Conservation (phyloP, 345 rosid species). For the Atalantia buxifolia region DNA sequence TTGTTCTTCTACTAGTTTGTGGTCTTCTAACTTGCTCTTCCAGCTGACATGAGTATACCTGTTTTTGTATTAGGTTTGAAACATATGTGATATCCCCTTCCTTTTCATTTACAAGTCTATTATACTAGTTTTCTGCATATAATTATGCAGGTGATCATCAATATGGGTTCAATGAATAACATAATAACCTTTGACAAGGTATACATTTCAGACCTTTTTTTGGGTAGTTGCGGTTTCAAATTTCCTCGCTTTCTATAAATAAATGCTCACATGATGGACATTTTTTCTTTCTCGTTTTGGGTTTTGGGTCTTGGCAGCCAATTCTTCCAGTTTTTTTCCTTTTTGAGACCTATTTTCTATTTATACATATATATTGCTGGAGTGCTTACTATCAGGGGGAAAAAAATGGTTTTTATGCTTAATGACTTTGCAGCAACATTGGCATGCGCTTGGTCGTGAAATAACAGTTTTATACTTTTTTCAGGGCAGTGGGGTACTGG, state of each 20-base stretch:
- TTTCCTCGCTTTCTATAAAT: not conserved
- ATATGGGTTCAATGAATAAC: slow-evolving; percentile 72
- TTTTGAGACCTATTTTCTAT: not conserved
- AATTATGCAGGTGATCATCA: slow-evolving; percentile 68
- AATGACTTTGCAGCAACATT: not conserved
- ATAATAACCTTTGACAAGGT: slow-evolving; percentile 81
- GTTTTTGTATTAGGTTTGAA: not conserved
- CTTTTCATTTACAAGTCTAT: not conserved
- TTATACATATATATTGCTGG: not conserved
- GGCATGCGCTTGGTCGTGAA: not conserved
- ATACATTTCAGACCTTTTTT: slow-evolving; percentile 2
- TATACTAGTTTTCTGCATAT: not conserved
- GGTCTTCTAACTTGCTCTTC: not conserved
- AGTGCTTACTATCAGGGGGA: not conserved
- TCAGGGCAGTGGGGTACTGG: slow-evolving; percentile 90
- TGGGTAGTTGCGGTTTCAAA: not conserved
- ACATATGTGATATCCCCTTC: not conserved
- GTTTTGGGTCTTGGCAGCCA: not conserved
- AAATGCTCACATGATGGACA: not conserved
- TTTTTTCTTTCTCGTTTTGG: not conserved
- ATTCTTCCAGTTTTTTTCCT: not conserved
- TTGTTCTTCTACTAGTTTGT: not conserved
- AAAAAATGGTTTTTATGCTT: not conserved
- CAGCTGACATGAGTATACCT: not conserved
- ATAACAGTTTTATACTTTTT: slow-evolving; percentile 6